Evolutionary conservation across 2,329 filamentous ascomycete species (phyloP).

Genomic region (Colletotrichum sp.): DNA sequence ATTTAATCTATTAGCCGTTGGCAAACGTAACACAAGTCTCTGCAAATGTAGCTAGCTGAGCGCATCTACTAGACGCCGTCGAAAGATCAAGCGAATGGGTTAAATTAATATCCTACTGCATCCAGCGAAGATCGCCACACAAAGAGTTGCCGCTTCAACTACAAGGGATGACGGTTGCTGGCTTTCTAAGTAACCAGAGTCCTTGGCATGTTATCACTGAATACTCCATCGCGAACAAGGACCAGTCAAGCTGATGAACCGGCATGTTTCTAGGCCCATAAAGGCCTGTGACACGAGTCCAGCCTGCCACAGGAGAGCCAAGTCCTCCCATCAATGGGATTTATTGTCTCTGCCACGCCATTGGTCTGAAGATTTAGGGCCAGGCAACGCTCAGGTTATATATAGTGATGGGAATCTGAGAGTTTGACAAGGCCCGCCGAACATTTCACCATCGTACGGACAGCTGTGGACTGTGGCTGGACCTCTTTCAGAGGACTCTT

Average conservation of each 20-base stretch:
- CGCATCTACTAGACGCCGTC: too few species aligned
- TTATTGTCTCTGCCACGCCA: too few species aligned
- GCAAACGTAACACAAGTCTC: background rate
- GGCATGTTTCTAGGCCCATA: rapidly evolving
- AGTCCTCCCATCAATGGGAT: background rate
- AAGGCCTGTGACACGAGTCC: background rate
- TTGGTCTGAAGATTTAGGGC: rapidly evolving
- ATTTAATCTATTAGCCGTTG: rapidly evolving
- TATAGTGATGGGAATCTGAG: background rate
- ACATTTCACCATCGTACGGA: background rate
- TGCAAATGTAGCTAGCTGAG: background rate
- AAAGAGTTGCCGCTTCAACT: background rate
- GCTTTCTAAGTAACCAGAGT: background rate
- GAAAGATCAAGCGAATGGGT: background rate
- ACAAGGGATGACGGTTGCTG: background rate
- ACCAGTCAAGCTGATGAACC: rapidly evolving
- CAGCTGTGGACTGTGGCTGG: background rate
- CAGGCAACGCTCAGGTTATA: background rate
- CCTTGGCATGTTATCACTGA: background rate
- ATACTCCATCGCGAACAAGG: background rate
- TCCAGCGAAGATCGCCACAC: rapidly evolving
- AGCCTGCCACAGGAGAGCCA: rapidly evolving
- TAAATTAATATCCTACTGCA: too few species aligned
- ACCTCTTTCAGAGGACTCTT: too few species aligned
- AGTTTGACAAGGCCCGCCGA: rapidly evolving